phyloP scores from a whole-genome alignment of 129 eudicot species.

The Centaurea solstitialis region DNA sequence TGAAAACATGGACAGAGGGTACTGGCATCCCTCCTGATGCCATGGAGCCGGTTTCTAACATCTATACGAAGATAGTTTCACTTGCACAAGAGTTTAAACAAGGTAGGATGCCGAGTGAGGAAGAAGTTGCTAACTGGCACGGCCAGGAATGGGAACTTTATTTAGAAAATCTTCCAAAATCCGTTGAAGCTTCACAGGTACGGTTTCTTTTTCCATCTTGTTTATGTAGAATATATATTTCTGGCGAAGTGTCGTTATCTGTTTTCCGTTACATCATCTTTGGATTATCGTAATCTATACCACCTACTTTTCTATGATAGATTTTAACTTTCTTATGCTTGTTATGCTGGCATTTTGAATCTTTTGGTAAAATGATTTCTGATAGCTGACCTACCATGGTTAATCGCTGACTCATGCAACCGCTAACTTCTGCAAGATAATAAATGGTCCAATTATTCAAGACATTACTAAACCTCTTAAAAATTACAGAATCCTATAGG shows the following conservation, averaged over 20 bases:
- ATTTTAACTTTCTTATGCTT: neutral
- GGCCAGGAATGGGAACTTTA: conserved; percentile 98
- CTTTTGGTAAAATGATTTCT: neutral
- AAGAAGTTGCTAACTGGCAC: conserved; percentile 87
- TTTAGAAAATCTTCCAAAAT: conserved; percentile 81
- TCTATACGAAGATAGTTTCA: conserved; percentile 72
- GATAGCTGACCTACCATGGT: neutral
- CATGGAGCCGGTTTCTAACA: conserved; percentile 81
- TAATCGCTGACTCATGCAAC: neutral
- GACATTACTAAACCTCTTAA: neutral
- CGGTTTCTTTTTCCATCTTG: neutral
- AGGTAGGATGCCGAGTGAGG: conserved; percentile 93
- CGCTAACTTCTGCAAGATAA: neutral
- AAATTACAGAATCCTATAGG: neutral
- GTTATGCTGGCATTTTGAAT: neutral
- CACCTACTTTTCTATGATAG: neutral
- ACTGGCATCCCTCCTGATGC: conserved; percentile 96
- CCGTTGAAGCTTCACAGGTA: conserved; percentile 93
- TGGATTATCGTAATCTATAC: neutral
- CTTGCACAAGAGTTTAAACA: conserved; percentile 72
- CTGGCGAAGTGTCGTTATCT: neutral
- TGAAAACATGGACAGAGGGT: conserved; percentile 87
- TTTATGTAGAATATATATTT: neutral
- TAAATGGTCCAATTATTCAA: neutral
- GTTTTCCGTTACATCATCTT: neutral